Evolutionary conservation across 148 eudicot species (phyloP), one percentile per base, ranked within the genome.

Genomic region (Oxyria digyna): DNA sequence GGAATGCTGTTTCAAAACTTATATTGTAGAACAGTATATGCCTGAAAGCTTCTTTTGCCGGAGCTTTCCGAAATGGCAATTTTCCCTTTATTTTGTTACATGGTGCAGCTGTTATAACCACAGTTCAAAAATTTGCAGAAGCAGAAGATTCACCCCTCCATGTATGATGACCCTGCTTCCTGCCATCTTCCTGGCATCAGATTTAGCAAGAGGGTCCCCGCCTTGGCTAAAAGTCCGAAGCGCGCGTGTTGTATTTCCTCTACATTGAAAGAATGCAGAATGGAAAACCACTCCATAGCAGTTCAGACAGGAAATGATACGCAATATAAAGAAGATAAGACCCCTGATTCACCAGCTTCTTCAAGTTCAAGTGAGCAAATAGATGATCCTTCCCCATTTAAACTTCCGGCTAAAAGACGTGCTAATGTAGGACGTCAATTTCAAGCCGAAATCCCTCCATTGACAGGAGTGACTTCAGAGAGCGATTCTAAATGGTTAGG

Each of bases 401-500:
- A 72, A 54, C 73, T 42, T 40, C 71, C 75, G 8, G 35, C 76
- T 52, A 70, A 78, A 54, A 87, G 75, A 59, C 64, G 63, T 62
- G 84, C 82, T 64, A 69, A 75, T 12, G 67, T 93, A 63, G 96
- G 96, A 7, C 76, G 83, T 3, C 78, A 45, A 24, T 86, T 67
- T 78, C 98, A 93, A 82, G 98, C 88, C 4, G 77, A 77, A 63
- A 84, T 93, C 68, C 91, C 96, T 33, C 41, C 71, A 67, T 89
- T 91, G 89, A 80, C 87, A 0, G 90, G 84, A n/a, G 27, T 15
- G 6, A 62, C 67, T 57, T 75, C 68, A 8, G 81, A 80, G 45
- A 85, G 89, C 67, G 89, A 92, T 74, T 64, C 96, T 24, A 93
- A 86, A 74, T 93, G 98, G 98, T 75, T 87, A 13, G 98, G 98